These are phyloP conservation scores for Backusella luteola DNA, from an alignment of 192 early-diverging fungal genomes.

Conservation along the genomic window DNA sequence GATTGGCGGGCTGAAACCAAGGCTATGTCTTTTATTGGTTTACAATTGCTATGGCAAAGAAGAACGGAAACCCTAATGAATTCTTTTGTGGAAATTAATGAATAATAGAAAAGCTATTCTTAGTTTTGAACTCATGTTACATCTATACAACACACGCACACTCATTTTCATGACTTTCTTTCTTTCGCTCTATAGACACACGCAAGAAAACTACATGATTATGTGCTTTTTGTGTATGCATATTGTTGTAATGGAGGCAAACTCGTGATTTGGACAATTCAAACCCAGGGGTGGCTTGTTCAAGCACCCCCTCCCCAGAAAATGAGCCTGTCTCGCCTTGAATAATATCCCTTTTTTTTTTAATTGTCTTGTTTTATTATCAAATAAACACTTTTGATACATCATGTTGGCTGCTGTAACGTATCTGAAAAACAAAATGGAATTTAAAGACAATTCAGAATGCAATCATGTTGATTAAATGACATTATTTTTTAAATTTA, in stretches of 20 bases:
- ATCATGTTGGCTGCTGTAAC: not conserved
- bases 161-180: too few species aligned
- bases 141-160: too few species aligned
- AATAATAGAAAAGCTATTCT: too few species aligned
- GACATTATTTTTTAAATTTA: not conserved
- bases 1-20: not conserved
- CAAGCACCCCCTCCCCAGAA: not conserved
- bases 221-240: too few species aligned
- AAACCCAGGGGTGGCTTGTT: not conserved
- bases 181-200: too few species aligned
- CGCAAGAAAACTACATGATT: too few species aligned
- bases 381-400: not conserved
- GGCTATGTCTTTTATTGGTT: not conserved
- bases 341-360: not conserved
- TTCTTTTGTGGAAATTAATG: too few species aligned
- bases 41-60: not conserved
- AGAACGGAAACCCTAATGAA: not conserved
- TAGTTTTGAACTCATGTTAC: too few species aligned
- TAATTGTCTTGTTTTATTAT: not conserved
- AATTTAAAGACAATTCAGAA: too few species aligned
- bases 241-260: not conserved
- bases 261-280: not conserved
- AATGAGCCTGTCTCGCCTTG: not conserved
- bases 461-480: not conserved
- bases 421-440: not conserved